Base-by-base conservation (phyloP, 2,329 filamentous ascomycete genomes). In the Penicillium sp. region DNA sequence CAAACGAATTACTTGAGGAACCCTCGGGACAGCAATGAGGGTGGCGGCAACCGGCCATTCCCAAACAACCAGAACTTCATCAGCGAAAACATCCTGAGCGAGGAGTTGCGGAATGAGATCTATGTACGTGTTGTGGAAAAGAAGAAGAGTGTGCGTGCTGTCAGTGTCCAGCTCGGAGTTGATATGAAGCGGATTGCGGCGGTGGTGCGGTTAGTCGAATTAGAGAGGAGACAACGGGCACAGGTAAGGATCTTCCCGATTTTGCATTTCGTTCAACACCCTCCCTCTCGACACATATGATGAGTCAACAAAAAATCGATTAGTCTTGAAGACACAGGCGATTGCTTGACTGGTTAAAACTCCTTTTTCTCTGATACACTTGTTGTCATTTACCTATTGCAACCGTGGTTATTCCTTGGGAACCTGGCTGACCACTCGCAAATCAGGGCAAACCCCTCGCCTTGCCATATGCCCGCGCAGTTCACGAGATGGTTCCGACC, bases 271-370 rank as follows among this genome's bases (percentile, higher is more conserved):
- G 36, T 51, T 42, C 10, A 38, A 35, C 33, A 9, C 42, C 38
- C 28, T 27, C 50, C 48, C 38, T 35, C 31, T 56, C 41, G 43
- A 46, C 43, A 50, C 51, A 62, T 57, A 78, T 87, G 85, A 88
- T 88, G 86, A 89, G 81, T 79, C 76, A 83, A 81, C 72, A 77
- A 82, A 84, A 86, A 85, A 83, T 84, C 92, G 92, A 96, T 97
- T 96, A 96, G 92, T 97, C 92, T 96, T 95, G 81, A 96, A 96
- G 92, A 97, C 92, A 85, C 74, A 78, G 71, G 65, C 60, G 60
- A 58, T 54, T 50, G 63, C 61, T 67, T 67, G 67, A 85, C 71
- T 96, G 75, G 64, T 72, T 73, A 71, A 65, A 81, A 81, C 83
- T 86, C 83, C 87, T 83, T 62, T 60, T 54, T 61, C 50, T 57